Evolutionary conservation across 148 eudicot genomes (phyloP), one percentile per base, ranked within the genome.

Genomic region (Pouteria glomerata): DNA sequence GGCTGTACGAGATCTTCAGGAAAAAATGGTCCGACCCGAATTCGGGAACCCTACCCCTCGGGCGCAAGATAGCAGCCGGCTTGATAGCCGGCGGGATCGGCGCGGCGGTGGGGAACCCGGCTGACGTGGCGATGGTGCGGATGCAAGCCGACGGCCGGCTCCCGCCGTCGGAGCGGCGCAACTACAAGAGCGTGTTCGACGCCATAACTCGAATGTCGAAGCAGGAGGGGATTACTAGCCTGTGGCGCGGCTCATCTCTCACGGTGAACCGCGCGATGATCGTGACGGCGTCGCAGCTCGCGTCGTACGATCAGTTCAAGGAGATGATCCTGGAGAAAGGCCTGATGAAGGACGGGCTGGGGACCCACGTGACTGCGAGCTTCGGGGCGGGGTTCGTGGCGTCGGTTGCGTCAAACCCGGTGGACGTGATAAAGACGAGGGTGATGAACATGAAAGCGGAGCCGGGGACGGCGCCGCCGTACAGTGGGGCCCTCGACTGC

Each of bases 61-160:
- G 66, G 10, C 35, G 69, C 4, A 85, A 85, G 58, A 82, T 85
- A 30, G 72, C 79, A 0, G 85, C 88, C 57, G 88, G 86, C 0
- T 57, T 85, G n/a, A 27, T 85, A 16, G 80, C 88, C 15, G 84
- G 88, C 3, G 88, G 76, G 0, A 73, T 85, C 42, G 84, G 88
- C 8, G 88, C 88, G 0, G 84, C 84, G 0, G 81, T 82, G 0
- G 88, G 88, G 1, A 85, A 85, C 77, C 88, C 88, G 0, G 86
- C 88, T 24, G 86, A 85, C 61, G 84, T 85, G 42, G 86, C 88
- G 8, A 85, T 85, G 88, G 88, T 85, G 1, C 76, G 84, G 0
- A 85, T 82, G 88, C 88, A 82, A 69, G 88, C 86, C 24, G 88
- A 85, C 69, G 88, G 88, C 16, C 73, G 86, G 67, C 84, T 85